phyloP scores from a whole-genome alignment of 352 stramenopile species.

The Plasmopara muralis region DNA sequence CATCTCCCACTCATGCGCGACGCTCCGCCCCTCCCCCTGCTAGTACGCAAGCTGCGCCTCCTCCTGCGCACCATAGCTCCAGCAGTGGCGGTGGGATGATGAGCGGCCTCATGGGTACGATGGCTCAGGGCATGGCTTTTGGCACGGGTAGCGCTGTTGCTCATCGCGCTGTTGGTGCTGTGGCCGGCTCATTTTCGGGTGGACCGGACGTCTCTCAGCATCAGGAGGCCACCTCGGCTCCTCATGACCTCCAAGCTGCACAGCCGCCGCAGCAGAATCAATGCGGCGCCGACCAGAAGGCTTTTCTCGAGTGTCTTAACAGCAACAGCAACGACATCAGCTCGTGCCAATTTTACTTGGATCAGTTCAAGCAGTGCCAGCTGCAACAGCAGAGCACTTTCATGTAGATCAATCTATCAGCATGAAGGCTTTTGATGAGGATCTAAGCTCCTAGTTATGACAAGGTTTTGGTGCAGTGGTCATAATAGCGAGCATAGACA shows the following conservation, averaged over 20 bases:
- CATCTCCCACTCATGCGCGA: constrained; percentile 34
- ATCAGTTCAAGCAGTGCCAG: constrained; percentile 84
- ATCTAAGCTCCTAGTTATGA: too few relatives aligned
- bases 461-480: too few relatives aligned
- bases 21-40: constrained; percentile 45
- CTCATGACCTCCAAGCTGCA: constrained; percentile 21
- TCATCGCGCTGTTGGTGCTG: constrained; percentile 86
- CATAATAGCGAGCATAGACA: too few relatives aligned
- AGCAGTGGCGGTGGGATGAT: constrained; percentile 85
- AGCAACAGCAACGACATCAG: constrained; percentile 83
- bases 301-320: constrained; percentile 82
- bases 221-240: constrained; percentile 24
- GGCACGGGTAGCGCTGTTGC: constrained; percentile 95
- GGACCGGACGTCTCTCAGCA: constrained; percentile 41
- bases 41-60: constrained; percentile 37
- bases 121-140: constrained; percentile 97
- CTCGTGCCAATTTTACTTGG: constrained; percentile 85
- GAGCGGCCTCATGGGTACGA: constrained; percentile 91
- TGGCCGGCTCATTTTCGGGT: constrained; percentile 61
- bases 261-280: constrained; percentile 40
- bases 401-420: constrained; percentile 29
- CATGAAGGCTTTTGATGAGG: too few relatives aligned
- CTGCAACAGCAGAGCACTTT: constrained; percentile 65
- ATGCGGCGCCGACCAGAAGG: constrained; percentile 72
- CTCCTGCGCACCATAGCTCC: constrained; percentile 37